phyloP scores from a whole-genome alignment of 345 rosid genomes.

The Eucalyptus caleyi region DNA sequence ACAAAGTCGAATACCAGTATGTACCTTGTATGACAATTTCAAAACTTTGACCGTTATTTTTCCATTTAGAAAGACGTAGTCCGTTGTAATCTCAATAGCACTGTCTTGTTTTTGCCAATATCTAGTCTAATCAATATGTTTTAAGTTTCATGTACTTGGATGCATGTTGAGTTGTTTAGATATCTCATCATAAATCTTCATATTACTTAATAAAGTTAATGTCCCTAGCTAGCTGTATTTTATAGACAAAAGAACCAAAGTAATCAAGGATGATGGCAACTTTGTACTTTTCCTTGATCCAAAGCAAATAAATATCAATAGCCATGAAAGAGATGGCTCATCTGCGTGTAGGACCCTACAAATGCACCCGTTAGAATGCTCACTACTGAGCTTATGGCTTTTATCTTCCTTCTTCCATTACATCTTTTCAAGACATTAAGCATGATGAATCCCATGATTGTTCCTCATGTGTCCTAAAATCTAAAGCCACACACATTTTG shows the following conservation, averaged over 20 bases:
- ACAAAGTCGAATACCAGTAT: background rate
- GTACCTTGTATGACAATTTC: background rate
- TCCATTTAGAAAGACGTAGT: background rate
- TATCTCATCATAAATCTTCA: background rate
- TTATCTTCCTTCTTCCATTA: background rate
- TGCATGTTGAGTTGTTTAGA: background rate
- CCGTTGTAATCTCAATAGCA: background rate
- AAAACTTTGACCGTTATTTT: background rate
- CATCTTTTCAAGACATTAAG: background rate
- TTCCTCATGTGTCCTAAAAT: background rate
- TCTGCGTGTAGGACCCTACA: background rate
- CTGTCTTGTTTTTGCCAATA: background rate
- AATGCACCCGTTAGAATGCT: background rate
- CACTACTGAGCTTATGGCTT: background rate
- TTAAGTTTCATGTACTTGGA: background rate
- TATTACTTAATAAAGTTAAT: background rate
- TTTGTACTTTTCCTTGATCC: background rate
- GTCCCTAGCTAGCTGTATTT: background rate
- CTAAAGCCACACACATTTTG: background rate
- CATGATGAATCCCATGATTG: conserved; percentile 1
- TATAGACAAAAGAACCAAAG: background rate
- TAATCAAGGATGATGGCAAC: background rate
- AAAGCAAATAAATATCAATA: background rate
- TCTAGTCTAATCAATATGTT: background rate
- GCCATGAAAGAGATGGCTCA: background rate